Conservation (phyloP, 1,139 yeast species). For the Zygotorulaspora mrakii region DNA sequence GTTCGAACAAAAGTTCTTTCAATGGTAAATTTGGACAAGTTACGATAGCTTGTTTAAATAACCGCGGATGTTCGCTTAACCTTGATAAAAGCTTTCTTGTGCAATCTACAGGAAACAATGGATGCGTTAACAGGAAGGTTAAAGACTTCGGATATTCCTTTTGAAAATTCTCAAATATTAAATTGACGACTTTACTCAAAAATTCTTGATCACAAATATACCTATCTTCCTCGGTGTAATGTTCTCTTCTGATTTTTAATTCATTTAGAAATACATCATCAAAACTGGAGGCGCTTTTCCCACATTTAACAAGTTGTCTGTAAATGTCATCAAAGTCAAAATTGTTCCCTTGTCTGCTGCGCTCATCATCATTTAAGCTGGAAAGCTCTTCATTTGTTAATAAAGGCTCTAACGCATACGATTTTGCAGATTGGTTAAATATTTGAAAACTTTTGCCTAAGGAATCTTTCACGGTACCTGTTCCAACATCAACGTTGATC, state of each 20-base stretch:
- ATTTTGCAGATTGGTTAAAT: constrained; percentile 18
- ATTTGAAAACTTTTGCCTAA: constrained; percentile 56
- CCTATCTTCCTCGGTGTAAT: constrained; percentile 65
- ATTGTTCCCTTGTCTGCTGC: constrained; percentile 16
- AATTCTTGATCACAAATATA: constrained; percentile 57
- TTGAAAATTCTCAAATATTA: constrained; percentile 41
- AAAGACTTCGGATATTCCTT: constrained; percentile 53
- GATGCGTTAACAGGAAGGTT: constrained; percentile 78
- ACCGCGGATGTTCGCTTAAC: constrained; percentile 51
- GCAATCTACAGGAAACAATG: constrained; percentile 65
- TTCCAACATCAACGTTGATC: constrained; percentile 58
- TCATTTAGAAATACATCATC: constrained; percentile 35
- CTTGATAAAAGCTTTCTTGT: constrained; percentile 53
- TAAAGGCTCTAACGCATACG: constrained; percentile 27
- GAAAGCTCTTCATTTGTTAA: constrained; percentile 20
- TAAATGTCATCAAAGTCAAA: constrained; percentile 33
- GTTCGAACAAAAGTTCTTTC: constrained; percentile 57
- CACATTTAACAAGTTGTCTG: constrained; percentile 22
- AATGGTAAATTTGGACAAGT: constrained; percentile 70
- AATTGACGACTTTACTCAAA: constrained; percentile 46
- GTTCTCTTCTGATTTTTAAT: constrained; percentile 38
- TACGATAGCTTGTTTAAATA: constrained; percentile 76
- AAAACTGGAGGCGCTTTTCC: constrained; percentile 22
- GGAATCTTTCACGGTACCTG: constrained; percentile 68
- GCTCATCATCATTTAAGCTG: constrained; percentile 15